These are phyloP conservation scores for Aaosphaeria pasadenensis DNA, from an alignment of 2,329 filamentous ascomycete species.

Conservation along the genomic window DNA sequence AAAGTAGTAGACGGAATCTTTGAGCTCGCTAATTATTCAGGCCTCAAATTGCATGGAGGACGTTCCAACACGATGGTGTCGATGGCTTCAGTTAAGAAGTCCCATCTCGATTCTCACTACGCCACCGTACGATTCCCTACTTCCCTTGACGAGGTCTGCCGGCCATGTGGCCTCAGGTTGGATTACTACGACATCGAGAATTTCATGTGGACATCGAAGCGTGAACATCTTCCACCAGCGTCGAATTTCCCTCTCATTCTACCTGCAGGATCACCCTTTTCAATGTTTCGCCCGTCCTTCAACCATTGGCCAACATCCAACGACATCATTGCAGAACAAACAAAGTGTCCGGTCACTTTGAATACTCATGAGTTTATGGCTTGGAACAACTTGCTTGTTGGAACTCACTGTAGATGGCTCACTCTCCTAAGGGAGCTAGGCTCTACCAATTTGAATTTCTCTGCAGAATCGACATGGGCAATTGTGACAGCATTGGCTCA, in stretches of 20 bases:
- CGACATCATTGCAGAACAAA: constrained; percentile 50
- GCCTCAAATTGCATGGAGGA: constrained; percentile 22
- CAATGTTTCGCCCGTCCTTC: constrained; percentile 23
- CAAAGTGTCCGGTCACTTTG: constrained; percentile 46
- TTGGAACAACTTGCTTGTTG: constrained; percentile 49
- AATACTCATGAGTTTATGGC: constrained; percentile 54
- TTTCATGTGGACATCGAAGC: constrained; percentile 38
- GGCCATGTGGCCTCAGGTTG: constrained; percentile 47
- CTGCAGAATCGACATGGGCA: constrained; percentile 48
- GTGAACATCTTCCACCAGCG: constrained; percentile 39
- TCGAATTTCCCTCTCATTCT: constrained; percentile 45
- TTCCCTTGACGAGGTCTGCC: constrained; percentile 41
- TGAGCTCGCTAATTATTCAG: constrained; percentile 32
- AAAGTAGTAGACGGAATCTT: constrained; percentile 1
- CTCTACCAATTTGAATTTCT: constrained; percentile 59
- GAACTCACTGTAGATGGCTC: constrained; percentile 47
- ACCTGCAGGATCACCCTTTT: constrained; percentile 38
- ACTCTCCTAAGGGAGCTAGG: constrained; percentile 51
- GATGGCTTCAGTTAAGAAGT: constrained; percentile 48
- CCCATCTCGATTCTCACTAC: constrained; percentile 51
- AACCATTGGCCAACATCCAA: constrained; percentile 51
- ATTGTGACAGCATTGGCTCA: constrained; percentile 53
- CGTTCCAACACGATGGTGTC: not conserved
- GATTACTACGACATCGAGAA: constrained; percentile 46
- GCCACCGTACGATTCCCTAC: constrained; percentile 40